phyloP scores from a whole-genome alignment of 1,284 basidiomycete species.

The Trametes hirsuta region DNA sequence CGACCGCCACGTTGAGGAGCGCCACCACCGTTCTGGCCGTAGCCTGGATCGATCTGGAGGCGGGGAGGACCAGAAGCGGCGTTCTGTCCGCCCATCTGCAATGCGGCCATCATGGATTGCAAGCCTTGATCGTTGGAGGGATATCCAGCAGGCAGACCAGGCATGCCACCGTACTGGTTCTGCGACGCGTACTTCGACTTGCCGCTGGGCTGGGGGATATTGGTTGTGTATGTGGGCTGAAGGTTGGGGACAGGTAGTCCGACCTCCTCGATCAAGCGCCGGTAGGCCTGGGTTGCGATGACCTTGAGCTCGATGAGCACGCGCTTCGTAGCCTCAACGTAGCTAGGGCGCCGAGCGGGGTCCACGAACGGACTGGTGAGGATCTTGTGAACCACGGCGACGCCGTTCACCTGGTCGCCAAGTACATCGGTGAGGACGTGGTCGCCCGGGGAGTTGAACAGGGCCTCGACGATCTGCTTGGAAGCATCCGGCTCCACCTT shows the following conservation, averaged over 20 bases:
- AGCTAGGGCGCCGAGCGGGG: slow-evolving; percentile 64
- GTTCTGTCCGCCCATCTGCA: slow-evolving; percentile 85
- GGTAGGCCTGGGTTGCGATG: slow-evolving; percentile 90
- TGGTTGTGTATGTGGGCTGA: slow-evolving; percentile 74
- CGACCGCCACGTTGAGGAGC: slow-evolving; percentile 43
- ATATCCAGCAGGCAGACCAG: slow-evolving; percentile 76
- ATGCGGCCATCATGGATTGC: slow-evolving; percentile 86
- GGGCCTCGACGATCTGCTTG: slow-evolving; percentile 77
- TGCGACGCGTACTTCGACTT: slow-evolving; percentile 67
- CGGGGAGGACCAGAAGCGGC: slow-evolving; percentile 78
- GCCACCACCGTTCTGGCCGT: slow-evolving; percentile 38
- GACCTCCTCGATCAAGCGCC: slow-evolving; percentile 91
- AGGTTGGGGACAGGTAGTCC: slow-evolving; percentile 88
- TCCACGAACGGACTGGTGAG: slow-evolving; percentile 86
- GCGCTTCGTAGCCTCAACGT: slow-evolving; percentile 86
- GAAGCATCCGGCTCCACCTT: slow-evolving; percentile 88
- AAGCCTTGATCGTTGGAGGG: slow-evolving; percentile 80
- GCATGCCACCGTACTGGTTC: slow-evolving; percentile 58
- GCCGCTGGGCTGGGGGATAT: slow-evolving; percentile 56
- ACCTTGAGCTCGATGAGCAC: slow-evolving; percentile 89
- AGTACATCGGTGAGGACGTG: slow-evolving; percentile 93
- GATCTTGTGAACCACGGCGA: slow-evolving; percentile 93
- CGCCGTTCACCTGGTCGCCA: slow-evolving; percentile 94
- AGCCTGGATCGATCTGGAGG: slow-evolving; percentile 69
- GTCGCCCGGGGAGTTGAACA: slow-evolving; percentile 86